Evolutionary conservation across 2,329 filamentous ascomycete species (phyloP).

Genomic region (Penicillium sp.): DNA sequence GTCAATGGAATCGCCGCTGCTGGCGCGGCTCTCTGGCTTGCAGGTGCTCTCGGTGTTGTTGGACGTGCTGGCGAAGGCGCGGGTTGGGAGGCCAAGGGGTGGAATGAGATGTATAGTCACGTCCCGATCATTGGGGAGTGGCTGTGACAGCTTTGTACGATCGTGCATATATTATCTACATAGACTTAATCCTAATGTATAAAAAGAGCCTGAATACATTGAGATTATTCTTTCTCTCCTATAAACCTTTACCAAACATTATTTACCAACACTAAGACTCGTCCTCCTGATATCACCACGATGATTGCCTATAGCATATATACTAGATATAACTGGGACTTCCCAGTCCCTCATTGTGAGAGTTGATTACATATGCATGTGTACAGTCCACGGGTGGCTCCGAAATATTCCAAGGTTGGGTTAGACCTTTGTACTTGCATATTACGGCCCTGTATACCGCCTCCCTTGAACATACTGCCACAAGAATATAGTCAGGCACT

Average conservation of each 20-base stretch:
- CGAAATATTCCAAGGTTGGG: too few species aligned
- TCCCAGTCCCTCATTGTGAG: not conserved
- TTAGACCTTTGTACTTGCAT: too few species aligned
- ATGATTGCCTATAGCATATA: not conserved
- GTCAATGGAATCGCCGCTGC: slow-evolving; percentile 64
- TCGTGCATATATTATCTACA: not conserved
- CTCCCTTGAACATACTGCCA: too few species aligned
- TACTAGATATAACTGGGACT: not conserved
- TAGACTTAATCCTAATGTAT: slow-evolving; percentile 1
- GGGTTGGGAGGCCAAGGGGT: slow-evolving; percentile 78
- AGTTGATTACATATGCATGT: too few species aligned
- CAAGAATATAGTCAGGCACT: too few species aligned
- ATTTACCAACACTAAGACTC: not conserved
- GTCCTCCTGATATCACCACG: not conserved
- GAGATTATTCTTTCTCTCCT: not conserved
- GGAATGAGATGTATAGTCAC: slow-evolving; percentile 68
- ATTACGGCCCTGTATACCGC: too few species aligned
- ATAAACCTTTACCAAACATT: too few species aligned
- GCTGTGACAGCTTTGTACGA: slow-evolving; percentile 35
- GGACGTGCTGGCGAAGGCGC: slow-evolving; percentile 65
- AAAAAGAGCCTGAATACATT: not conserved
- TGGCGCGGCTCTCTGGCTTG: slow-evolving; percentile 70
- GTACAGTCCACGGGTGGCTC: too few species aligned
- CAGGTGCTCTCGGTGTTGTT: slow-evolving; percentile 74
- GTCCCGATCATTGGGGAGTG: slow-evolving; percentile 57